phyloP scores from a whole-genome alignment of 305 asterid genomes.

The Fraxinus baroniana region DNA sequence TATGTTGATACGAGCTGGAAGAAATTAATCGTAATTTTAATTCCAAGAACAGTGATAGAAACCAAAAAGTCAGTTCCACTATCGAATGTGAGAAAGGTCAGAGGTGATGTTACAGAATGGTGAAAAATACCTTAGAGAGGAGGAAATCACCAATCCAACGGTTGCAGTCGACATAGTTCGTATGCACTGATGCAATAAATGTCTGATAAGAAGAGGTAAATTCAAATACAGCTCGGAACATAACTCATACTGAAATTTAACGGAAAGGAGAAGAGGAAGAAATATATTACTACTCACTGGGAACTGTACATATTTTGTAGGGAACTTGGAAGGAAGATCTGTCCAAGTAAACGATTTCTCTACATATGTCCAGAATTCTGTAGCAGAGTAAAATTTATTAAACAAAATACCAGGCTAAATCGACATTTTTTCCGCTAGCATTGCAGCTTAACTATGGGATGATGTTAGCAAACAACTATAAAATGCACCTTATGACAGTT shows the following conservation, averaged over 20 bases:
- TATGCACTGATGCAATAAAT: constrained; percentile 86
- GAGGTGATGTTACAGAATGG: background rate
- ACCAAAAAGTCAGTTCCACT: background rate
- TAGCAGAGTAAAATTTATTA: constrained; percentile 22
- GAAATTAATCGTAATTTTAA: background rate
- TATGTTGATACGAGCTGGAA: background rate
- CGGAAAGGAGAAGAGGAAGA: constrained; percentile 10
- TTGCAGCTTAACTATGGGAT: background rate
- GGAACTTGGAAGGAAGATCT: constrained; percentile 93
- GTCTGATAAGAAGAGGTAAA: constrained; percentile 42
- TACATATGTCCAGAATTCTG: constrained; percentile 96
- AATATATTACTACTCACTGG: constrained; percentile 58
- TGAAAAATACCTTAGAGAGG: constrained; percentile 65
- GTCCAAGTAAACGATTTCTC: constrained; percentile 98
- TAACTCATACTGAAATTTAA: constrained; percentile 20
- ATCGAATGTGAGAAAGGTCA: constrained; percentile 8
- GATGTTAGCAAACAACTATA: constrained; percentile 3
- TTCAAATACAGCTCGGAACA: constrained; percentile 3
- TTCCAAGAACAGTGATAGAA: background rate
- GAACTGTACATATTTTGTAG: constrained; percentile 92
- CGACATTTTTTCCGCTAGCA: background rate
- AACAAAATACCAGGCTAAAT: constrained; percentile 16
- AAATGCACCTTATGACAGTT: background rate
- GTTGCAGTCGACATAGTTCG: constrained; percentile 91
- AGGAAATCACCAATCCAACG: constrained; percentile 94